A percentile compares a stretch with the other conserved stretches of the same genome.
Evolutionary conservation across 1,139 yeast genomes (phyloP).

Genomic region (Diutina sp.): DNA sequence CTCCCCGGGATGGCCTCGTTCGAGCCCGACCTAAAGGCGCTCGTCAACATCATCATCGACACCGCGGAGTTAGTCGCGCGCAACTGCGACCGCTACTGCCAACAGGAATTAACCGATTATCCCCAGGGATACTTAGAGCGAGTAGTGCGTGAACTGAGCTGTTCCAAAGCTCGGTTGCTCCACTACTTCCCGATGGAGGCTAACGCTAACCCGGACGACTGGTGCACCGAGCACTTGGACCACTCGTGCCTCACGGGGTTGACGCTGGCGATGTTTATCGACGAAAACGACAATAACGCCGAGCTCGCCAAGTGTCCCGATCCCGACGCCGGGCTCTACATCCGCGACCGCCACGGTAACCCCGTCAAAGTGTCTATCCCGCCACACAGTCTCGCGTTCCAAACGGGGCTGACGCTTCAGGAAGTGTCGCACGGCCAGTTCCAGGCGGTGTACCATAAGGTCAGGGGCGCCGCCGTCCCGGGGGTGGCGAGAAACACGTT

Average conservation of each 20-base stretch:
- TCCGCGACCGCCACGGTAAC: slow-evolving; percentile 32
- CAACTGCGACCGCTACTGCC: slow-evolving; percentile 38
- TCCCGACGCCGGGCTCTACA: slow-evolving; percentile 39
- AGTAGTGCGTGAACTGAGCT: slow-evolving; percentile 36
- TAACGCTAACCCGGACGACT: slow-evolving; percentile 17
- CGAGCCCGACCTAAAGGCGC: slow-evolving; percentile 21
- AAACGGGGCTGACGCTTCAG: slow-evolving; percentile 51
- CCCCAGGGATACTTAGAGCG: slow-evolving; percentile 25
- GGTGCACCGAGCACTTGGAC: slow-evolving; percentile 61
- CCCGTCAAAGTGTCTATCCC: slow-evolving; percentile 44
- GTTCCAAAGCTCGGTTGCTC: slow-evolving; percentile 47
- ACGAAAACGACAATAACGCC: slow-evolving; percentile 17
- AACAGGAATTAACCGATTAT: slow-evolving; percentile 15
- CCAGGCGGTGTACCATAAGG: slow-evolving; percentile 52
- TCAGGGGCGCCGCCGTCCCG: slow-evolving; percentile 26
- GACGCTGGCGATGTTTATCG: slow-evolving; percentile 42
- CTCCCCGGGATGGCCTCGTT: slow-evolving; percentile 14
- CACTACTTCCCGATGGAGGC: slow-evolving; percentile 33
- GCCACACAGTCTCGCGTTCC: slow-evolving; percentile 44
- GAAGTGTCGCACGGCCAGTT: slow-evolving; percentile 37
- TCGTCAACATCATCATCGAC: slow-evolving; percentile 35
- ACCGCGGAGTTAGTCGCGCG: slow-evolving; percentile 39
- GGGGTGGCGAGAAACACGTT: slow-evolving; percentile 39
- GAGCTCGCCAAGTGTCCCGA: slow-evolving; percentile 21
- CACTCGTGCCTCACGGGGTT: slow-evolving; percentile 53